A percentile compares a stretch with the other conserved stretches of the same genome.
These are phyloP conservation scores for Tetradesmus lagerheimii DNA, from an alignment of 139 green algal species.

Conservation along the genomic window DNA sequence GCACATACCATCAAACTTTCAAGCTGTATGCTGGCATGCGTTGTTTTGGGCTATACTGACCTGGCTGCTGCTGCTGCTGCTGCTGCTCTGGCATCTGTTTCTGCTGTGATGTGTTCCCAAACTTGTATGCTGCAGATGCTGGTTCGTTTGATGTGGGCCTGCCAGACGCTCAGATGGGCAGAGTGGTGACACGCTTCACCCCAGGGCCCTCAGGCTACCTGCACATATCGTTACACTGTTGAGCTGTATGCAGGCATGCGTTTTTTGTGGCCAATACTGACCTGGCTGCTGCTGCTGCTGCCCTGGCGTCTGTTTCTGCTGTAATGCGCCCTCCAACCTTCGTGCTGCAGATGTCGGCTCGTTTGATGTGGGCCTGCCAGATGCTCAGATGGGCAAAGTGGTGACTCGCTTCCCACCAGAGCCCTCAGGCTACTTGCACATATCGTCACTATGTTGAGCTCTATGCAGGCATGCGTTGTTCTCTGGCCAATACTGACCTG, in stretches of 20 bases:
- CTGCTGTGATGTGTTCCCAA: neutral
- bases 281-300: neutral
- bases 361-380: conserved; percentile 34
- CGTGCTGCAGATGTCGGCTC: neutral
- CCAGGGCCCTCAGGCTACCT: conserved; percentile 95
- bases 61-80: neutral
- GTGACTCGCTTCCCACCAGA: conserved; percentile 98
- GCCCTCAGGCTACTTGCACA: too few relatives aligned
- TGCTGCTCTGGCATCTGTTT: neutral
- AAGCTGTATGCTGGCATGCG: too few relatives aligned
- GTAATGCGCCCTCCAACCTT: neutral
- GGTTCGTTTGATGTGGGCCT: conserved; percentile 94
- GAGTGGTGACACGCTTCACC: conserved; percentile 98
- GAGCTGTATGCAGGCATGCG: too few relatives aligned
- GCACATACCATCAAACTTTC: too few relatives aligned
- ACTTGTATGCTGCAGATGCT: conserved; percentile 5
- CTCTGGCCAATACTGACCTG: too few relatives aligned
- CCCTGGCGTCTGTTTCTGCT: neutral
- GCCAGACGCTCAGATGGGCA: conserved; percentile 79
- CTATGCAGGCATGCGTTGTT: too few relatives aligned
- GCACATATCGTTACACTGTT: too few relatives aligned
- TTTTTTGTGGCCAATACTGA: too few relatives aligned
- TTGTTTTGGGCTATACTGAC: too few relatives aligned
- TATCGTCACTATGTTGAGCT: too few relatives aligned
- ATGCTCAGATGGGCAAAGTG: conserved; percentile 88